Evolutionary conservation across 1,284 basidiomycete genomes (phyloP).

Genomic region (Naganishia cerealis): DNA sequence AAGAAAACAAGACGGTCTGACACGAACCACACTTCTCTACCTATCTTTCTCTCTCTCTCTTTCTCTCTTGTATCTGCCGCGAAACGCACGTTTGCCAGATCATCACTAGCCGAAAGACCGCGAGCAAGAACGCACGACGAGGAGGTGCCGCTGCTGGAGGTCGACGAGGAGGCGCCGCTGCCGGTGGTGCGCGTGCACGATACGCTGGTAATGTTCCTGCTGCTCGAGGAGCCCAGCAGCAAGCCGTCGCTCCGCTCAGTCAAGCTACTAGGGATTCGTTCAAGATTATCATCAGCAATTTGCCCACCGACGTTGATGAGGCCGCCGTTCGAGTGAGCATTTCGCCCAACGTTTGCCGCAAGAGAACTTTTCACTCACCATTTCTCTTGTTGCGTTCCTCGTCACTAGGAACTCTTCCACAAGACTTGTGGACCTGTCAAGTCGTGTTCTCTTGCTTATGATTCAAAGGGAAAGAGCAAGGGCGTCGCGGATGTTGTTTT

Average conservation of each 20-base stretch:
- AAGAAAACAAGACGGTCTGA: constrained; percentile 15
- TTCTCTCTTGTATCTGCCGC: not conserved
- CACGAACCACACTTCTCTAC: constrained; percentile 2
- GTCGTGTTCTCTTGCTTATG: constrained; percentile 81
- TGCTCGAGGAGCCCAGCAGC: constrained; percentile 51
- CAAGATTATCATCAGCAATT: constrained; percentile 95
- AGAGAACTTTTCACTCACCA: not conserved
- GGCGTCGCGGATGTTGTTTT: constrained; percentile 87
- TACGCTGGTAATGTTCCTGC: constrained; percentile 36
- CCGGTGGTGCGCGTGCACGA: constrained; percentile 31
- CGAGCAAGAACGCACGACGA: constrained; percentile 24
- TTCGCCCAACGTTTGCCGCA: not conserved
- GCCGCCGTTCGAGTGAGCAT: constrained; percentile 80
- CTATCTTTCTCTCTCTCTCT: not conserved
- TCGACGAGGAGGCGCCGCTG: constrained; percentile 16
- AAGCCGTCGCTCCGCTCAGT: constrained; percentile 35
- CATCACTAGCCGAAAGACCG: constrained; percentile 27
- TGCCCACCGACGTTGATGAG: constrained; percentile 93
- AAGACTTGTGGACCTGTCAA: constrained; percentile 84
- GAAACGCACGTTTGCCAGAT: constrained; percentile 16
- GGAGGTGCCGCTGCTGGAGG: constrained; percentile 24
- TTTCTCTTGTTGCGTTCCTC: not conserved
- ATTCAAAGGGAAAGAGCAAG: constrained; percentile 79
- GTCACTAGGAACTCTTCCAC: constrained; percentile 79
- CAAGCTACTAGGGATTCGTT: constrained; percentile 59